phyloP scores from a whole-genome alignment of 768 basidiomycete species.

The Mycena venus region DNA sequence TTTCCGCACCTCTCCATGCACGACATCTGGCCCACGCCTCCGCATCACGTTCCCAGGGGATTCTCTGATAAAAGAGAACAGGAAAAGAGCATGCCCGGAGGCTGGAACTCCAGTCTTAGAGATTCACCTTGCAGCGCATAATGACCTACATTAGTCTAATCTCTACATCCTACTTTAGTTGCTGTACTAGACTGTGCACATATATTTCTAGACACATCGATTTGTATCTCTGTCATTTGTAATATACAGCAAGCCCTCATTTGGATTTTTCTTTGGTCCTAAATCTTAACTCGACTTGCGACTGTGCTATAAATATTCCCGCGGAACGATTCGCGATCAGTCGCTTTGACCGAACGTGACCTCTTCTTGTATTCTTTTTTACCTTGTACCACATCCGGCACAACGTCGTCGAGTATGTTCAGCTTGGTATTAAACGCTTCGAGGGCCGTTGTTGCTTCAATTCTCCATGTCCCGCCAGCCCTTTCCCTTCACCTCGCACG shows the following conservation, averaged over 20 bases:
- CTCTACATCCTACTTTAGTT: constrained; percentile 18
- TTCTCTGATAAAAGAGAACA: constrained; percentile 29
- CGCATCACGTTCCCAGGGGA: constrained; percentile 1
- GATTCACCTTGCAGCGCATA: constrained; percentile 8
- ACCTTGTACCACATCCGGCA: constrained; percentile 23
- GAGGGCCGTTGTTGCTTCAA: background rate
- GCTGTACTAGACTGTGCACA: constrained; percentile 16
- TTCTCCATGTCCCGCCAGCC: constrained; percentile 5
- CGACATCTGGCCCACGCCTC: constrained; percentile 33
- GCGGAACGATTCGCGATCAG: background rate
- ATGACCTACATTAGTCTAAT: constrained; percentile 10
- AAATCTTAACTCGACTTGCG: background rate
- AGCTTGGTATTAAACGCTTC: constrained; percentile 10
- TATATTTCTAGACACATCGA: constrained; percentile 36
- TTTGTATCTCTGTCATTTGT: constrained; percentile 32
- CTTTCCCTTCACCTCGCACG: constrained; percentile 10
- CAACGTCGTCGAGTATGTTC: constrained; percentile 12
- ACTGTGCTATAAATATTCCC: background rate
- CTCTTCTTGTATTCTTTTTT: background rate
- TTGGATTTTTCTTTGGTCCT: background rate
- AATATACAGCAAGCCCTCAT: background rate
- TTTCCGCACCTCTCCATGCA: constrained; percentile 33
- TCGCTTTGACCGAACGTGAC: constrained; percentile 4
- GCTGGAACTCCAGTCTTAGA: constrained; percentile 48
- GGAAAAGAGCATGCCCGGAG: constrained; percentile 57